Conservation (phyloP, 352 stramenopile species). For the Sclerospora graminicola region DNA sequence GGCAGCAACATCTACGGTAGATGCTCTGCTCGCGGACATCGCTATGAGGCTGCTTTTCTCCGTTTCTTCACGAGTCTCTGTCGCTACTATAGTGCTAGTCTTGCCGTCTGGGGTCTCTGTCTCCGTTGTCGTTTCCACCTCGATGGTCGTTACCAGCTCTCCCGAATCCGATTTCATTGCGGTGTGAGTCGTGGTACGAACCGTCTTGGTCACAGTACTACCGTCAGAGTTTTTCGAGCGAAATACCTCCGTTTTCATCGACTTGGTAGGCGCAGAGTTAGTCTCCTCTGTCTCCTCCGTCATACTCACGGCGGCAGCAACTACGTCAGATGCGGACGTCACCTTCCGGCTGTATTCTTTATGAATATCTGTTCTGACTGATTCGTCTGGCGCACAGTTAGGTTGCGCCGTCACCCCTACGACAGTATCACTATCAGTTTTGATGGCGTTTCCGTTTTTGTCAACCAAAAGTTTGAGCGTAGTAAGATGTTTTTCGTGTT, state of each 20-base stretch:
- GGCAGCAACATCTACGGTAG: neutral
- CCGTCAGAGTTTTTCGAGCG: conserved; percentile 4
- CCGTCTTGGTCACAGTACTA: conserved; percentile 7
- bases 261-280: neutral
- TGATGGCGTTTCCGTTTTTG: neutral
- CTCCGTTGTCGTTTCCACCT: conserved; percentile 4
- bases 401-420: conserved; percentile 10
- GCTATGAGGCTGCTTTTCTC: conserved; percentile 3
- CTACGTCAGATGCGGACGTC: neutral
- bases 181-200: conserved; percentile 1
- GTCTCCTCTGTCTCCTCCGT: conserved; percentile 5
- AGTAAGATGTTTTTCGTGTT: neutral
- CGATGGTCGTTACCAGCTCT: neutral
- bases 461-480: neutral
- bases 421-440: neutral
- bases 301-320: neutral
- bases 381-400: conserved; percentile 1
- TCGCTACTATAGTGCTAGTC: conserved; percentile 1
- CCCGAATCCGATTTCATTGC: neutral
- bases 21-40: conserved; percentile 1
- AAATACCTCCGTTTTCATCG: conserved; percentile 8
- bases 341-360: neutral
- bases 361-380: conserved; percentile 14
- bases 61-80: conserved; percentile 3
- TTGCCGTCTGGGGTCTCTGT: conserved; percentile 1